Evolutionary conservation across 164 flowering plant species (phyloP), one percentile per base, ranked within the genome.

Genomic region (Tetrastigma voinierianum): DNA sequence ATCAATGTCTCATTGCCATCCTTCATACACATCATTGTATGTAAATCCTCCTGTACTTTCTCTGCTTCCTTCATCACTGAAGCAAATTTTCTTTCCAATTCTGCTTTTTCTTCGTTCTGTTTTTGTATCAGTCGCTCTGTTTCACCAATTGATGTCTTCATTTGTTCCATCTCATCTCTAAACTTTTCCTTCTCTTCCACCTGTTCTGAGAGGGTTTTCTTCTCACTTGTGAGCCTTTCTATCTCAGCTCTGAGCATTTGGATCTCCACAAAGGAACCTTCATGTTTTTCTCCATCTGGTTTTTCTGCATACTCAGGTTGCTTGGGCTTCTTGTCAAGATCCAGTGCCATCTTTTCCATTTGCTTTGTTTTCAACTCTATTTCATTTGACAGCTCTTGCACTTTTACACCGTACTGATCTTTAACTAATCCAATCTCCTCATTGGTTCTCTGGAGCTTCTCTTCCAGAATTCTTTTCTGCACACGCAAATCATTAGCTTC

Each of bases 1-100:
- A 79, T 66, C 61, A 54, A 51, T 46, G 48, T 51, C 66, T 89
- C 92, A 72, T 79, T 82, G 67, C 87, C 86, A 64, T 84, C 81
- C 73, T 78, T 76, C 13, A 77, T 63, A 57, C 69, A 40, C 64
- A 69, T 82, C 78, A 80, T 69, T 15, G 17, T 64, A 49, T 67
- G 76, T 46, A 86, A 46, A 70, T 85, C 83, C 67, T 84, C 73
- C 66, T 66, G 56, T 62, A 74, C 68, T 46, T 70, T 76, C 40
- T 82, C 84, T 46, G 82, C 82, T 71, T 89, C 88, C 58, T 63
- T 75, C 73, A 62, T 86, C 54, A 70, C 64, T 21, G 66, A 77
- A 67, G 74, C 74, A 57, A 63, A 64, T 52, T 57, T 73, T 70
- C 62, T 70, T 78, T 85, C 84, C 67, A 85, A 62, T 46, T 77